A percentile compares a stretch with the other conserved stretches of the same genome.
Evolutionary conservation across 2,329 filamentous ascomycete species (phyloP).

Genomic region (Ceratocystis destructans): DNA sequence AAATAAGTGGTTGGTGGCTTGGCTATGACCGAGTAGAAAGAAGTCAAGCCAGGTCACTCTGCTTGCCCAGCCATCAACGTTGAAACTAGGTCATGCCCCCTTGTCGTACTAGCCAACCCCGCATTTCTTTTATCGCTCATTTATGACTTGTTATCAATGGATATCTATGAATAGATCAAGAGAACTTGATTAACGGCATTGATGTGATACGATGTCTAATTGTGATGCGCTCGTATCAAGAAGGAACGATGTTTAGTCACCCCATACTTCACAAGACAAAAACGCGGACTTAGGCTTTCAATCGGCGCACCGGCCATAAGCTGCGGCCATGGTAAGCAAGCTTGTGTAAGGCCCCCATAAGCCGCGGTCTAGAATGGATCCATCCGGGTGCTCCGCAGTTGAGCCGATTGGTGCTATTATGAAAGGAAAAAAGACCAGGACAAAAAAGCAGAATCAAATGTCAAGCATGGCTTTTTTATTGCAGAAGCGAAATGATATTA

Average conservation of each 20-base stretch:
- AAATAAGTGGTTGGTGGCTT: too few species aligned
- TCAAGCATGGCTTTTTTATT: too few species aligned
- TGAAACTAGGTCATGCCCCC: background rate
- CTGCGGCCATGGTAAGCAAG: background rate
- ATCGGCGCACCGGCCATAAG: background rate
- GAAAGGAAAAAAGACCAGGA: background rate
- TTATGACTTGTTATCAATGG: too few species aligned
- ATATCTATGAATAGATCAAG: background rate
- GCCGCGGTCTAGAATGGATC: constrained; percentile 4
- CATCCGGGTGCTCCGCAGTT: constrained; percentile 12
- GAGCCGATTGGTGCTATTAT: background rate
- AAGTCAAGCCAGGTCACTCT: too few species aligned
- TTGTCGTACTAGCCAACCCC: background rate
- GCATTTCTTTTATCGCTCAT: constrained; percentile 9
- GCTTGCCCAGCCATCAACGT: too few species aligned
- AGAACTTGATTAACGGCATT: background rate
- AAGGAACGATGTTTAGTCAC: background rate
- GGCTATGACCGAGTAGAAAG: too few species aligned
- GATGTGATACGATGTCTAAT: background rate
- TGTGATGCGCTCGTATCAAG: background rate
- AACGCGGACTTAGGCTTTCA: background rate
- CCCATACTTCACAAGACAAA: background rate
- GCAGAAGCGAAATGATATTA: too few species aligned
- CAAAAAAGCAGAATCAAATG: background rate
- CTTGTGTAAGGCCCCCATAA: background rate